Conservation (phyloP, 2,329 filamentous ascomycete species). For the Trichoderma koningii region DNA sequence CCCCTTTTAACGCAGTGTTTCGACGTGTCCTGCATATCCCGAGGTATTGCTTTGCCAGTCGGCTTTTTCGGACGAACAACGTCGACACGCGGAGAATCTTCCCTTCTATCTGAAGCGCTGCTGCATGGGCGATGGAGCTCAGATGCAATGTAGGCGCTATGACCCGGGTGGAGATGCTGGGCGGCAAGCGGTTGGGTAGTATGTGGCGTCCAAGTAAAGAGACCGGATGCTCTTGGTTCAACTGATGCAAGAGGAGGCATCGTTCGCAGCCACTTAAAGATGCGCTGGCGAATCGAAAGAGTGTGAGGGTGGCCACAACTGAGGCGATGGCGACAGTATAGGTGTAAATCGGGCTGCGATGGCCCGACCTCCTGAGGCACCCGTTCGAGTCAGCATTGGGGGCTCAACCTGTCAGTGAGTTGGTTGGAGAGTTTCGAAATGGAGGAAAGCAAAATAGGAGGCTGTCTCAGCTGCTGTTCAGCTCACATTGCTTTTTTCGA, state of each 20-base stretch:
- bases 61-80: conserved; percentile 22
- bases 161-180: conserved; percentile 18
- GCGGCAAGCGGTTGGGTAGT: conserved; percentile 4
- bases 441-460: not conserved
- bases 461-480: not conserved
- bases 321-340: not conserved
- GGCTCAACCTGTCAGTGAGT: conserved; percentile 11
- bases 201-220: not conserved
- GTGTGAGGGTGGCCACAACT: not conserved
- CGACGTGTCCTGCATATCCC: not conserved
- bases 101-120: conserved; percentile 8
- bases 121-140: conserved; percentile 20
- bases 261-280: not conserved
- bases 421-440: not conserved
- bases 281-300: not conserved
- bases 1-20: not conserved
- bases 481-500: not conserved
- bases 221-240: not conserved
- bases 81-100: conserved; percentile 6
- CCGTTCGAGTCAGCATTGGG: not conserved
- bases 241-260: not conserved
- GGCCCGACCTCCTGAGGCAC: not conserved
- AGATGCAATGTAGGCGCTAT: conserved; percentile 19
- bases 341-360: too few relatives aligned
- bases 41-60: conserved; percentile 9